Conservation (phyloP, 164 flowering plant species). For the Liriodendron chinense region DNA sequence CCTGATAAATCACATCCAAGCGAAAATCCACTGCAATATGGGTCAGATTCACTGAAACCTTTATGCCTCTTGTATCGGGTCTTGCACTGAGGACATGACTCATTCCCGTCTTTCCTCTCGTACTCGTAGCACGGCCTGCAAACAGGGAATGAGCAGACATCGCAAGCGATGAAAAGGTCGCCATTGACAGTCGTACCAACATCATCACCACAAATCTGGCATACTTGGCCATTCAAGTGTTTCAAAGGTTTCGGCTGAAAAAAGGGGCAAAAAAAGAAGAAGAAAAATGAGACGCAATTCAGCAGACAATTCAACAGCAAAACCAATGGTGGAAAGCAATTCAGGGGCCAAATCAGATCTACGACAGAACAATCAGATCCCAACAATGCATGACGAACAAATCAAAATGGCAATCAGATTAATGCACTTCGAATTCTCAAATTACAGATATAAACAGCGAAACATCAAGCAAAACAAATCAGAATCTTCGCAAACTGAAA, state of each 20-base stretch:
- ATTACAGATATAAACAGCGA: background rate
- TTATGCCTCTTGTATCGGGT: constrained; percentile 52
- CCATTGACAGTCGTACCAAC: constrained; percentile 41
- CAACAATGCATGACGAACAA: background rate
- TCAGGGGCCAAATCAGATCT: background rate
- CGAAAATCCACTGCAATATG: background rate
- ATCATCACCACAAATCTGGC: constrained; percentile 59
- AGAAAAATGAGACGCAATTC: background rate
- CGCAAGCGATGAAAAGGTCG: constrained; percentile 54
- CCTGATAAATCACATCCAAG: background rate
- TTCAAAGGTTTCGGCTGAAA: constrained; percentile 37
- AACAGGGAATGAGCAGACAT: constrained; percentile 58
- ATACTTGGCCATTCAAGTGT: constrained; percentile 40
- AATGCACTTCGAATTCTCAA: background rate
- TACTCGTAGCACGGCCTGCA: constrained; percentile 61
- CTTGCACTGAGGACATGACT: constrained; percentile 62
- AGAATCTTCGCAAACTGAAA: background rate
- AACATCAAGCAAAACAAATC: background rate
- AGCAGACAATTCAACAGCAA: background rate
- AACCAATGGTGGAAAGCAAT: background rate
- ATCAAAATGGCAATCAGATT: background rate
- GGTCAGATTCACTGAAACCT: constrained; percentile 24
- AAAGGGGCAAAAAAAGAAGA: background rate
- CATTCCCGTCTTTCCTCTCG: constrained; percentile 58
- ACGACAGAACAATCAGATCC: background rate